Base-by-base conservation (phyloP, 2,329 filamentous ascomycete genomes). In the Lachnellula cervina region DNA sequence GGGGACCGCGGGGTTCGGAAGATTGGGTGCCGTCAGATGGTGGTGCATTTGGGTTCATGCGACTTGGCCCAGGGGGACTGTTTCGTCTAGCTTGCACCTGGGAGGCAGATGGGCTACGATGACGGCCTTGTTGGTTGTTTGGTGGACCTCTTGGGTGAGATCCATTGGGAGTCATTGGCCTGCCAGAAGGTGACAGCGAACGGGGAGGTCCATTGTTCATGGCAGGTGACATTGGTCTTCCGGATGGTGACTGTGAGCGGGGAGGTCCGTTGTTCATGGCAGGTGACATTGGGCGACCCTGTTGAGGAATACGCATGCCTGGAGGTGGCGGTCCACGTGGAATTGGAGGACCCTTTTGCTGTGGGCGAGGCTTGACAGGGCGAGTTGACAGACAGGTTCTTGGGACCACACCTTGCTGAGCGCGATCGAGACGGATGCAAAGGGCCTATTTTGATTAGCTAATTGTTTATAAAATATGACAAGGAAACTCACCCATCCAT, bases 321-420 rank as follows among this genome's bases (percentile, higher is more conserved):
- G 61, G 52, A 37, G 54, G 61, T 44, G 65, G 61, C 35, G 56
- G 55, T 25, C 62, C 64, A n/a, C 63, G 65, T 56, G 64, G 63
- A 54, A 64, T 59, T 45, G 65, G 61, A 45, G 56, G 56, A 28
- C 62, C 64, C n/a, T 62, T 64, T 57, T 63, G 65, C 46, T 63
- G 62, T 57, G 66, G 66, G 51, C 68, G 66, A 61, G 67, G 68
- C 56, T 69, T 97, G 60, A 97, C 88, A 17, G 93, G 90, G 49
- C 91, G 86, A 56, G 90, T 89, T 14, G 94, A 97, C 49, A 99
- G 80, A 74, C 94, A 99, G 38, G 92, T 96, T 64, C 94, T 85
- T 14, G 94, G 94, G 55, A 89, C 90, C 51, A 97, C 94, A 77
- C 94, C 94, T 76, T 97, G 92, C 66, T 89, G 81, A 58, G 90